phyloP scores from a whole-genome alignment of 768 basidiomycete species.

The Lentinula raphanica region DNA sequence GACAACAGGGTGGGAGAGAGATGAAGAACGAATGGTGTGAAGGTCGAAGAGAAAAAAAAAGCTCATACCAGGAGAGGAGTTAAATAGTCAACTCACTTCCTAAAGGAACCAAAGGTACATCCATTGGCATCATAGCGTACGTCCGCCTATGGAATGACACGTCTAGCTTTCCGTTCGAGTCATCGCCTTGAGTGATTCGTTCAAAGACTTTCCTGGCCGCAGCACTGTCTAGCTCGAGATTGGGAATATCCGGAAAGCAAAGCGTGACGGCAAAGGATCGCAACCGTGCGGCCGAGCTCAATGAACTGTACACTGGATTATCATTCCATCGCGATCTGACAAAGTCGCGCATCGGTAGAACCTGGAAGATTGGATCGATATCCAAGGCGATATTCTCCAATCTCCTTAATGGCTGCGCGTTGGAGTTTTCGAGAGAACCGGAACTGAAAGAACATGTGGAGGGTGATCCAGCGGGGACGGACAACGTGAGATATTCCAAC shows the following conservation, averaged over 20 bases:
- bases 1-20: not conserved
- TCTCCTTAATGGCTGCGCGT: not conserved
- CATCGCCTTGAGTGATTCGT: not conserved
- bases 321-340: constrained; percentile 1
- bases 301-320: not conserved
- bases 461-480: not conserved
- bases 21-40: too few species aligned
- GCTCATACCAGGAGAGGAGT: not conserved
- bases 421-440: not conserved
- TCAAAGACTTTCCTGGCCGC: not conserved
- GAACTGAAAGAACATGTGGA: not conserved
- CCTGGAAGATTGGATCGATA: constrained; percentile 3
- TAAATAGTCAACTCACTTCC: not conserved
- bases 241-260: constrained; percentile 1
- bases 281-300: not conserved
- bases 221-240: not conserved
- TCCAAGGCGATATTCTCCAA: constrained; percentile 4
- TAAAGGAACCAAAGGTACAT: not conserved
- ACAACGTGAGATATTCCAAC: constrained; percentile 1
- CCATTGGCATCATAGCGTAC: constrained; percentile 4
- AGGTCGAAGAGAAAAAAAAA: not conserved
- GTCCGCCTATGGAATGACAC: not conserved
- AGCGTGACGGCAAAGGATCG: not conserved
- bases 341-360: not conserved
- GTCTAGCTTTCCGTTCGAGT: not conserved